Evolutionary conservation across 2,329 filamentous ascomycete genomes (phyloP), one percentile per base, ranked within the genome.

Genomic region (Torrubiellomyces zombiae): DNA sequence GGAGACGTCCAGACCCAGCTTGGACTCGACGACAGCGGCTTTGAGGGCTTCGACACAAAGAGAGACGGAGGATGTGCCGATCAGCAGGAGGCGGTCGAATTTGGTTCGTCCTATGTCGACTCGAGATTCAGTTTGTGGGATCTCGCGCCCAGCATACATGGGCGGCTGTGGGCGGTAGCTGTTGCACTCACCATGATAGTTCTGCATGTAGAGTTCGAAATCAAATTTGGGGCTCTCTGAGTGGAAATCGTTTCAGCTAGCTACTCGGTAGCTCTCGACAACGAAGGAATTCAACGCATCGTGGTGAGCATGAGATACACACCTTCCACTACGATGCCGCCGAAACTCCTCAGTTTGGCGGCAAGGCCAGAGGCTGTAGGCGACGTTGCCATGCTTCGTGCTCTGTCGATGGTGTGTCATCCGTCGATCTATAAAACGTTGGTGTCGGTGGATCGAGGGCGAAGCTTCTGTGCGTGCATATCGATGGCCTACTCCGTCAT

Each of bases 131-230:
- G n/a, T n/a, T n/a, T n/a, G n/a, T n/a, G n/a, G n/a, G n/a, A n/a
- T n/a, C n/a, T n/a, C n/a, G n/a, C n/a, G n/a, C n/a, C n/a, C n/a
- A n/a, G n/a, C n/a, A n/a, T n/a, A n/a, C n/a, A n/a, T n/a, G n/a
- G n/a, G n/a, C n/a, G n/a, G n/a, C n/a, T n/a, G n/a, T n/a, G n/a
- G n/a, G n/a, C n/a, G n/a, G n/a, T n/a, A n/a, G n/a, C n/a, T n/a
- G n/a, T n/a, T n/a, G n/a, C n/a, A n/a, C n/a, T n/a, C 53, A 85
- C 85, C 82, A 45, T 60, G 64, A 51, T 95, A 98, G 45, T 94
- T 92, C 36, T 75, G 65, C 24, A 93, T 77, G 50, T 94, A 95
- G 18, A 77, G 69, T 32, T 94, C 82, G 20, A 98, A 66, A 41
- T 95, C 89, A 38, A 95, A 75, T 45, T 86, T 93, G 7, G 86